Conservation (phyloP, 805 yeast genomes). For the Nakazawaea wyomingensis region DNA sequence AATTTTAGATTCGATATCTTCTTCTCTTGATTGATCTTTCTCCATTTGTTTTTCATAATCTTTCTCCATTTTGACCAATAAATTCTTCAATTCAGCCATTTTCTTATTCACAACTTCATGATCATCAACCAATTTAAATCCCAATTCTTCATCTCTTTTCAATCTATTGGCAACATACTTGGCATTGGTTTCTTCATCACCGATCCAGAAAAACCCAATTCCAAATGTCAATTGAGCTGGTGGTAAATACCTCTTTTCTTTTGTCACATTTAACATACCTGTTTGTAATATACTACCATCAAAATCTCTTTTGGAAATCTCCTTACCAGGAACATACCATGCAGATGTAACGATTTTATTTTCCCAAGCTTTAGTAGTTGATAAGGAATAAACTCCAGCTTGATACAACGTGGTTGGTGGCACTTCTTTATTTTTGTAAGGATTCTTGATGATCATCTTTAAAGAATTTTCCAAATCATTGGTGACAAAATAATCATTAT, state of each 20-base stretch:
- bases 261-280: conserved; percentile 53
- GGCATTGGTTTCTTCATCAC: conserved; percentile 45
- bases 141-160: conserved; percentile 25
- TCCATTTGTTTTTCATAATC: conserved; percentile 8
- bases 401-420: conserved; percentile 88
- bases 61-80: conserved; percentile 23
- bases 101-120: conserved; percentile 22
- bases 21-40: neutral
- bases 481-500: conserved; percentile 65
- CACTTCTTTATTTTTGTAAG: conserved; percentile 59
- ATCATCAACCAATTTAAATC: conserved; percentile 23
- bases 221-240: conserved; percentile 90
- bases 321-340: conserved; percentile 73
- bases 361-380: conserved; percentile 87
- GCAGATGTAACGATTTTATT: conserved; percentile 76
- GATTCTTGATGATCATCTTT: conserved; percentile 78
- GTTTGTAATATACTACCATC: conserved; percentile 51
- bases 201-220: conserved; percentile 73
- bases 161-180: conserved; percentile 25
- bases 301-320: conserved; percentile 65
- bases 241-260: conserved; percentile 56
- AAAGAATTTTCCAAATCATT: conserved; percentile 72
- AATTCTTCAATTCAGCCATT: conserved; percentile 24
- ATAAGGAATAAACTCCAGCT: conserved; percentile 81
- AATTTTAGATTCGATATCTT: neutral